Percentiles rank a stretch among this genome's conserved stretches.
Conservation (phyloP, 2,329 filamentous ascomycete genomes). For the Paecilomyces formosus region DNA sequence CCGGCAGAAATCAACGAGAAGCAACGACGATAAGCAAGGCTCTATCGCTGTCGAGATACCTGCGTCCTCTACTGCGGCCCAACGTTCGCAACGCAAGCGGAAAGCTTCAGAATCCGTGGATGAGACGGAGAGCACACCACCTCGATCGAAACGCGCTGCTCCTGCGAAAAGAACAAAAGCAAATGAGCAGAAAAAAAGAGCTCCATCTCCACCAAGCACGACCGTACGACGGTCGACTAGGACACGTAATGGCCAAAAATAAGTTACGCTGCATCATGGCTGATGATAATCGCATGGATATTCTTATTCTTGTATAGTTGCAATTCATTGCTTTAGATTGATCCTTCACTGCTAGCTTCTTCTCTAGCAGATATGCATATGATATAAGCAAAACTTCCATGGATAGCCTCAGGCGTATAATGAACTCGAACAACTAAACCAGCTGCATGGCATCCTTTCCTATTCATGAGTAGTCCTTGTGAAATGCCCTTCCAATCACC, state of each 20-base stretch:
- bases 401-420: not conserved
- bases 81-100: not conserved
- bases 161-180: not conserved
- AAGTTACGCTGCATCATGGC: not conserved
- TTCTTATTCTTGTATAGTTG: not conserved
- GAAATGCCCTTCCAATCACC: constrained; percentile 88
- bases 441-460: not conserved
- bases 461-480: constrained; percentile 63
- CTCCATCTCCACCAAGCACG: not conserved
- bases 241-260: not conserved
- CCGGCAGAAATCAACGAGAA: not conserved
- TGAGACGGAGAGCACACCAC: not conserved
- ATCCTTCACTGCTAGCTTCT: not conserved
- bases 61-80: not conserved
- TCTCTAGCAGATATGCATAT: not conserved
- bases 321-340: not conserved
- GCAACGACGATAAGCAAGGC: not conserved
- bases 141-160: not conserved
- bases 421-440: not conserved
- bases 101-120: not conserved
- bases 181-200: not conserved
- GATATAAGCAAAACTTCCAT: not conserved
- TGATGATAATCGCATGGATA: not conserved
- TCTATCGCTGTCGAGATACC: constrained; percentile 7
- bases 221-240: not conserved